phyloP scores from a whole-genome alignment of 169 alveolate species.

The Cryptosporidium muris region DNA sequence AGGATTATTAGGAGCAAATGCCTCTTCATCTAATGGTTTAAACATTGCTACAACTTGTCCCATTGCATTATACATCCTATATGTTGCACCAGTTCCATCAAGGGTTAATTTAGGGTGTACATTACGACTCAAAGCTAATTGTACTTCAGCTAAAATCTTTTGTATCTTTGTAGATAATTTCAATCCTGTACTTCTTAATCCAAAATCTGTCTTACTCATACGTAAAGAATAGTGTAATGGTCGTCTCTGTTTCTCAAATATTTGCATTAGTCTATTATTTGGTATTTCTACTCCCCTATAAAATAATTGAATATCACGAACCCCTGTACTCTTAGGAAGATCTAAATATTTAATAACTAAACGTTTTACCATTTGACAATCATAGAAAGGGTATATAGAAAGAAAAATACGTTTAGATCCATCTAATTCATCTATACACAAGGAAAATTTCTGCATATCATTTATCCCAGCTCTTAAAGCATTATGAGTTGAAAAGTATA shows the following conservation, averaged over 20 bases:
- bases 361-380: constrained; percentile 83
- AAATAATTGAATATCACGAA: constrained; percentile 82
- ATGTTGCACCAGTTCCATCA: constrained; percentile 98
- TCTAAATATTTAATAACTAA: constrained; percentile 84
- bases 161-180: constrained; percentile 76
- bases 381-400: constrained; percentile 87
- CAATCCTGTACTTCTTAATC: constrained; percentile 75
- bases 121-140: constrained; percentile 89
- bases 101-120: constrained; percentile 94
- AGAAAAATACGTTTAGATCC: constrained; percentile 83
- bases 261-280: constrained; percentile 86
- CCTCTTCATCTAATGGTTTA: constrained; percentile 98
- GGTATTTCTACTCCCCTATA: constrained; percentile 90
- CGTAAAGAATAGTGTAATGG: constrained; percentile 75
- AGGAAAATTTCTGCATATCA: constrained; percentile 80
- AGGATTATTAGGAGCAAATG: constrained; percentile 98
- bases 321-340: constrained; percentile 79
- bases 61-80: constrained; percentile 87
- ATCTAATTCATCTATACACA: constrained; percentile 81
- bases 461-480: constrained; percentile 79
- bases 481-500: constrained; percentile 85
- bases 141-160: constrained; percentile 83
- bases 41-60: constrained; percentile 92
- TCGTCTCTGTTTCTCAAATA: constrained; percentile 78
- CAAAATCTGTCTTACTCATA: constrained; percentile 71